Percentiles rank a stretch among this genome's conserved stretches.
phyloP scores from a whole-genome alignment of 2,329 filamentous ascomycete genomes.

The Paecilomyces dactylethromorphus region DNA sequence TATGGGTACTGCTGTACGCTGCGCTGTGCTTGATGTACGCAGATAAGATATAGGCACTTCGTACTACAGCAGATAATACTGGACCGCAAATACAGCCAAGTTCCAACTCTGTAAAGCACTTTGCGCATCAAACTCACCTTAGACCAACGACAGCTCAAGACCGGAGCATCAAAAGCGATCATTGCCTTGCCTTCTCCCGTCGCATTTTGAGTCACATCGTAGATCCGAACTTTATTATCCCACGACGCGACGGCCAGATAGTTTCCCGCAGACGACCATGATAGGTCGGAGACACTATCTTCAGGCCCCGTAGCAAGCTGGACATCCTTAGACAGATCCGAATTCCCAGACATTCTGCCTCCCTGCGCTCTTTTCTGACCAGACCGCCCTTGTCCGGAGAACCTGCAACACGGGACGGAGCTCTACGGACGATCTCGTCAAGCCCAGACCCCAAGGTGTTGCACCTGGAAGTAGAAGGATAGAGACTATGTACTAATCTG shows the following conservation, averaged over 20 bases:
- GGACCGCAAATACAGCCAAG: neutral
- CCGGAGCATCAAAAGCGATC: constrained; percentile 69
- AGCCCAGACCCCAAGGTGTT: neutral
- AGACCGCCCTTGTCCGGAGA: neutral
- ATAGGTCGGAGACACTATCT: constrained; percentile 71
- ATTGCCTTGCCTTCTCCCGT: constrained; percentile 66
- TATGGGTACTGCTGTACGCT: too few relatives aligned
- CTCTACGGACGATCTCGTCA: neutral
- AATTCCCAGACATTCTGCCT: neutral
- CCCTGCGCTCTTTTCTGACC: neutral
- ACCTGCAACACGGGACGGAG: neutral
- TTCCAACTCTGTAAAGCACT: neutral
- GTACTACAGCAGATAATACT: too few relatives aligned
- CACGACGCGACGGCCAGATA: constrained; percentile 74
- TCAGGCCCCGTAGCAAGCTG: constrained; percentile 62
- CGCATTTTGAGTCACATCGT: constrained; percentile 65
- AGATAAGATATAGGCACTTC: too few relatives aligned
- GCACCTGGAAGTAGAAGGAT: neutral
- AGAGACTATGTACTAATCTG: neutral
- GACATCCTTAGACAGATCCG: constrained; percentile 70
- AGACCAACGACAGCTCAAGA: constrained; percentile 70
- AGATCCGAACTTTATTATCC: constrained; percentile 86
- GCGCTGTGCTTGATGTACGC: too few relatives aligned
- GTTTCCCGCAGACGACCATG: constrained; percentile 63
- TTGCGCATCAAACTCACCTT: constrained; percentile 49